These are phyloP conservation scores for Theileria parva DNA, from an alignment of 169 alveolate genomes.

Conservation along the genomic window DNA sequence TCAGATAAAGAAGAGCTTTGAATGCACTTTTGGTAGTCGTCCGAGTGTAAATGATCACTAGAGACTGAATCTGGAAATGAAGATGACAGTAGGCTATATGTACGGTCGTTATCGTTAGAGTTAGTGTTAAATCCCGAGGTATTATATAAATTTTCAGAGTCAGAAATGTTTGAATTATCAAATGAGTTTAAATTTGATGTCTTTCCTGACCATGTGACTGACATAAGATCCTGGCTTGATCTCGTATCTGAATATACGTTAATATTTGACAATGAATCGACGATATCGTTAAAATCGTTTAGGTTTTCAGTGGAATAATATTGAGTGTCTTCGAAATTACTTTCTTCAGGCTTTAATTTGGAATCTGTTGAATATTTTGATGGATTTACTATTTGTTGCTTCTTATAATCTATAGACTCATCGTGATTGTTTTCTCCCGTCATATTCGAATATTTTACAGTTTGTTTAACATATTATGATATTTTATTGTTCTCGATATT, in stretches of 20 bases:
- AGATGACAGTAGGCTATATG: background rate
- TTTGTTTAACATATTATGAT: background rate
- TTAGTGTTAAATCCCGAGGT: background rate
- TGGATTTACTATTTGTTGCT: background rate
- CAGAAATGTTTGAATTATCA: background rate
- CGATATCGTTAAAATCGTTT: background rate
- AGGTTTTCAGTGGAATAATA: background rate
- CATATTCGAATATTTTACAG: slow-evolving; percentile 8
- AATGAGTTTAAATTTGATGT: background rate
- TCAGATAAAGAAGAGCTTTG: background rate
- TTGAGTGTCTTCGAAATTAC: background rate
- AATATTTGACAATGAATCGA: slow-evolving; percentile 1
- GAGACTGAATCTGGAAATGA: background rate
- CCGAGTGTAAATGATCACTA: background rate
- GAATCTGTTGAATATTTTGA: slow-evolving; percentile 8
- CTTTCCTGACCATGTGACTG: background rate
- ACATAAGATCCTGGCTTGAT: background rate
- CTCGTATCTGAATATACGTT: background rate
- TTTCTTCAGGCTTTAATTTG: background rate
- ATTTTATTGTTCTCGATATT: background rate
- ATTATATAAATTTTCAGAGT: background rate
- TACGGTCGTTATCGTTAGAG: slow-evolving; percentile 5
- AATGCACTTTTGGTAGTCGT: background rate
- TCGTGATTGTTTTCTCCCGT: background rate
- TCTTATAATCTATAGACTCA: background rate